Conservation (phyloP, 805 yeast species). For the Ogataea sp. region DNA sequence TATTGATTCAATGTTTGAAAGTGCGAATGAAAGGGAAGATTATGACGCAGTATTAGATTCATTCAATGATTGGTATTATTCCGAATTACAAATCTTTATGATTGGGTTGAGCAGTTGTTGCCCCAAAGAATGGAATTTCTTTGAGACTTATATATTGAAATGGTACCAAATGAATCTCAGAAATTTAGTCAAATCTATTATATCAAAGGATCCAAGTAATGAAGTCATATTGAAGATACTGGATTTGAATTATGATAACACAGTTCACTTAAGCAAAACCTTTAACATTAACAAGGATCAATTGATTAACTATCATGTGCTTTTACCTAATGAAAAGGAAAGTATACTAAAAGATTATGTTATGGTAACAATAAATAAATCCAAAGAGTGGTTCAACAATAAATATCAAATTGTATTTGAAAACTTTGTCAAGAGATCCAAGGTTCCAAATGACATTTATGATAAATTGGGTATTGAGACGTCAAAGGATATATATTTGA, state of each 20-base stretch:
- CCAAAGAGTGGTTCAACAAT: slow-evolving; percentile 78
- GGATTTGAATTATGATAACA: slow-evolving; percentile 67
- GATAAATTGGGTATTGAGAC: slow-evolving; percentile 21
- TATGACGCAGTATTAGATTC: slow-evolving; percentile 49
- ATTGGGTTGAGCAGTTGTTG: slow-evolving; percentile 50
- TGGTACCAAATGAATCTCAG: slow-evolving; percentile 65
- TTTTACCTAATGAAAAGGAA: slow-evolving; percentile 56
- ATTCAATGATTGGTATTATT: slow-evolving; percentile 69
- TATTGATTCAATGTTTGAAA: slow-evolving; percentile 57
- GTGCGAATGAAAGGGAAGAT: slow-evolving; percentile 49
- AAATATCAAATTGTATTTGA: slow-evolving; percentile 25
- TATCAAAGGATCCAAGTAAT: slow-evolving; percentile 34
- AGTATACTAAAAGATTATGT: slow-evolving; percentile 72
- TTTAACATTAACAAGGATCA: slow-evolving; percentile 40
- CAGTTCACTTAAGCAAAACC: slow-evolving; percentile 38
- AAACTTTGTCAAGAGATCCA: slow-evolving; percentile 53
- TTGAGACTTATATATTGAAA: slow-evolving; percentile 42
- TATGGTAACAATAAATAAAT: slow-evolving; percentile 58
- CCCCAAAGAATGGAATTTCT: slow-evolving; percentile 71
- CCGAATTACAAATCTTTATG: slow-evolving; percentile 63
- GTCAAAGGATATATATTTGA: slow-evolving; percentile 17
- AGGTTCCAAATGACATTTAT: slow-evolving; percentile 49
- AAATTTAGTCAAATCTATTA: slow-evolving; percentile 53
- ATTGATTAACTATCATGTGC: slow-evolving; percentile 30
- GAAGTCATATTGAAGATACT: slow-evolving; percentile 63